Conservation (phyloP, 129 eudicot genomes). For the Scalesia atractyloides region DNA sequence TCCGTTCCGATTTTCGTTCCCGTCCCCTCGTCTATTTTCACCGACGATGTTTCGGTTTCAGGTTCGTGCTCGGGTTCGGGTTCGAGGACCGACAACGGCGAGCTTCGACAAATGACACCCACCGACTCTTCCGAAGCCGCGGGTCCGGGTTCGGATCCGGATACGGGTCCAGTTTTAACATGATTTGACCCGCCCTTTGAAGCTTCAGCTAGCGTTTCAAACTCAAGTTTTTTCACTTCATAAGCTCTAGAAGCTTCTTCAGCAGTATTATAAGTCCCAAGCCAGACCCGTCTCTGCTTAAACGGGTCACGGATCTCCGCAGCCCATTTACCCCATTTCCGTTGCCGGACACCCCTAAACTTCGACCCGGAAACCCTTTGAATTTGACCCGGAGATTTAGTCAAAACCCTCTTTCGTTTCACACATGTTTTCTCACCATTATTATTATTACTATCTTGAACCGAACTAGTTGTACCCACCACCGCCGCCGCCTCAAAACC, state of each 20-base stretch:
- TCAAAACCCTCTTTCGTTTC: conserved; percentile 41
- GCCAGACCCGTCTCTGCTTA: conserved; percentile 58
- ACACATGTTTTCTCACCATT: conserved; percentile 42
- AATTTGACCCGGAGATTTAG: conserved; percentile 31
- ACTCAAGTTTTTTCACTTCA: conserved; percentile 53
- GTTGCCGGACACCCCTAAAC: conserved; percentile 68
- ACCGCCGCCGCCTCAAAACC: not conserved
- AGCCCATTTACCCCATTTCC: conserved; percentile 95
- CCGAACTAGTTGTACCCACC: conserved; percentile 35
- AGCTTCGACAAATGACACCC: conserved; percentile 43
- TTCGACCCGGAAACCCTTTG: conserved; percentile 26
- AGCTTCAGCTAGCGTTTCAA: conserved; percentile 50
- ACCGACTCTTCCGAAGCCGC: conserved; percentile 56
- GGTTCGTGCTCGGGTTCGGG: not conserved
- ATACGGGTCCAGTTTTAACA: not conserved
- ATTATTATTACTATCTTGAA: conserved; percentile 61
- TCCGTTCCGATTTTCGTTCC: not conserved
- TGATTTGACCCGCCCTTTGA: conserved; percentile 31
- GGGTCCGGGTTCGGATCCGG: not conserved
- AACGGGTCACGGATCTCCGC: conserved; percentile 89
- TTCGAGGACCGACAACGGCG: conserved; percentile 49
- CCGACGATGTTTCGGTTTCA: not conserved
- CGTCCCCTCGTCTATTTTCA: not conserved
- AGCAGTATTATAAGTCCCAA: conserved; percentile 71
- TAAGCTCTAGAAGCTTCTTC: conserved; percentile 74